These are phyloP conservation scores for Zea mays DNA, from an alignment of 176 grass and related monocot genomes.

Conservation along the genomic window Zm-B73-REFERENCE-NAM-5.0 NC_050101.1:120596001-120596500, in stretches of 20 bases:
- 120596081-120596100: background rate
- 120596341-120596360: slow-evolving; percentile 36
- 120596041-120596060: slow-evolving; percentile 22
- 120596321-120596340: slow-evolving; percentile 44
- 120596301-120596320: slow-evolving; percentile 45
- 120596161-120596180: background rate
- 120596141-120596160: background rate
- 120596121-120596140: background rate
- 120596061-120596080: background rate
- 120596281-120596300: slow-evolving; percentile 48
- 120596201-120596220: background rate
- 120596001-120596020: background rate
- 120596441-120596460: background rate
- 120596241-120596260: slow-evolving; percentile 28
- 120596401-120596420: slow-evolving; percentile 32
- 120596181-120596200: background rate
- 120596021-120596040: background rate
- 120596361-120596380: slow-evolving; percentile 40
- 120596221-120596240: background rate
- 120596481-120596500: no score
- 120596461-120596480: no score
- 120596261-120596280: slow-evolving; percentile 41
- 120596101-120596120: background rate
- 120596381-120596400: slow-evolving; percentile 23
- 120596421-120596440: slow-evolving; percentile 20